Evolutionary conservation across 768 basidiomycete species (phyloP).

Genomic region (Boletus sensibilis): DNA sequence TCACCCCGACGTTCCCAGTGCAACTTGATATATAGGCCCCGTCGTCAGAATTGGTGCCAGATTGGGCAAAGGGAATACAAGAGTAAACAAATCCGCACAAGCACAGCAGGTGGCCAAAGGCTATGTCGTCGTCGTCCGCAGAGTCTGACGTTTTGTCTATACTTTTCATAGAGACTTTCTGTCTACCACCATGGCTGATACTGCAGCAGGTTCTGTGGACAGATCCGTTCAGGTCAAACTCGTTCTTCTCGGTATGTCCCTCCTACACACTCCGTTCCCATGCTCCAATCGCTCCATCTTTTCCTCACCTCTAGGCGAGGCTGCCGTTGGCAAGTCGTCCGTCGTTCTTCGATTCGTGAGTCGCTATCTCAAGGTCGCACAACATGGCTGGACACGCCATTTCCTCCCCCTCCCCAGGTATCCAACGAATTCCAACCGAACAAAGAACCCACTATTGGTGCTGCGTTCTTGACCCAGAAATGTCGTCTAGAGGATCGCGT

Average conservation of each 20-base stretch:
- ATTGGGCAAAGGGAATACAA: conserved; percentile 17
- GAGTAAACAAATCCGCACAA: conserved; percentile 17
- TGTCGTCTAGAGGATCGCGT: conserved; percentile 93
- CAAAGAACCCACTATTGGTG: conserved; percentile 98
- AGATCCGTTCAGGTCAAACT: conserved; percentile 98
- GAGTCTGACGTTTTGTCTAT: neutral
- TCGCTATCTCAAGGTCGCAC: conserved; percentile 18
- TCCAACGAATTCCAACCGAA: conserved; percentile 98
- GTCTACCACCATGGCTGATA: conserved; percentile 59
- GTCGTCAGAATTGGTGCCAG: no score
- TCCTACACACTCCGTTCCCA: neutral
- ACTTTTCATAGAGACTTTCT: conserved; percentile 4
- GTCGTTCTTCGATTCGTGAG: conserved; percentile 94
- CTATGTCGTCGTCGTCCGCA: neutral
- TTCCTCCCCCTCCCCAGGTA: conserved; percentile 48
- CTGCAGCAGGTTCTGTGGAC: conserved; percentile 71
- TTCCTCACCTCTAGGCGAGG: conserved; percentile 66
- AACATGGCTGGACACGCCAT: neutral
- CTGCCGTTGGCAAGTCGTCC: conserved; percentile 98
- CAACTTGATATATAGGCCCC: no score
- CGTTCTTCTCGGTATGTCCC: conserved; percentile 79
- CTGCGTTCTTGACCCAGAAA: conserved; percentile 94
- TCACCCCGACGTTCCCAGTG: no score
- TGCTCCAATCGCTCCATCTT: neutral
- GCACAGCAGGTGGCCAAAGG: neutral